phyloP scores from a whole-genome alignment of 2,329 filamentous ascomycete species.

The Aspergillus sp. region DNA sequence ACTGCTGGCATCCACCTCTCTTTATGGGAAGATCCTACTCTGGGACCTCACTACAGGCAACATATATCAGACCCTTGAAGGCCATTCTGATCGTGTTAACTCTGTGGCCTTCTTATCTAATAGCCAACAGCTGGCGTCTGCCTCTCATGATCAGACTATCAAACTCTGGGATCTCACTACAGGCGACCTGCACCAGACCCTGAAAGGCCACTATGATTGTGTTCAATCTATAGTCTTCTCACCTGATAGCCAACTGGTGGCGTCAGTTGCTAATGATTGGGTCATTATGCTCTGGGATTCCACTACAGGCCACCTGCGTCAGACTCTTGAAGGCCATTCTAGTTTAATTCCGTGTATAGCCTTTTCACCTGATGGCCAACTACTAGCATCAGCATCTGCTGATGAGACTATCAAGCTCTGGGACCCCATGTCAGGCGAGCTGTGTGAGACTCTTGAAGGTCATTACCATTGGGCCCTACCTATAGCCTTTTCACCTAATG shows the following conservation, averaged over 20 bases:
- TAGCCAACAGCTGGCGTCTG: background rate
- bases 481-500: background rate
- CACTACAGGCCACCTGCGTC: background rate
- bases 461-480: background rate
- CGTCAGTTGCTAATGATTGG: background rate
- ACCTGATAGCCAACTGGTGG: background rate
- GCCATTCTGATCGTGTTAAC: background rate
- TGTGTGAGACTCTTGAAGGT: conserved; percentile 1
- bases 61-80: background rate
- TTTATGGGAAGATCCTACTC: background rate
- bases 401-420: background rate
- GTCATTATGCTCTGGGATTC: background rate
- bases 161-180: background rate
- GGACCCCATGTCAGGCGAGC: background rate
- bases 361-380: background rate
- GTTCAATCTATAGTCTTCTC: background rate
- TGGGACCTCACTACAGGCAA: background rate
- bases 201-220: background rate
- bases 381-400: background rate
- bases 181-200: background rate
- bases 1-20: background rate
- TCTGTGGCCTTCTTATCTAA: background rate
- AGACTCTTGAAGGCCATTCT: conserved; percentile 1
- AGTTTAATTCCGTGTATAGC: background rate
- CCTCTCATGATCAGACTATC: background rate